A percentile compares a stretch with the other conserved stretches of the same genome.
phyloP scores from a whole-genome alignment of 169 alveolate species.

The Cryptosporidium viatorum region DNA sequence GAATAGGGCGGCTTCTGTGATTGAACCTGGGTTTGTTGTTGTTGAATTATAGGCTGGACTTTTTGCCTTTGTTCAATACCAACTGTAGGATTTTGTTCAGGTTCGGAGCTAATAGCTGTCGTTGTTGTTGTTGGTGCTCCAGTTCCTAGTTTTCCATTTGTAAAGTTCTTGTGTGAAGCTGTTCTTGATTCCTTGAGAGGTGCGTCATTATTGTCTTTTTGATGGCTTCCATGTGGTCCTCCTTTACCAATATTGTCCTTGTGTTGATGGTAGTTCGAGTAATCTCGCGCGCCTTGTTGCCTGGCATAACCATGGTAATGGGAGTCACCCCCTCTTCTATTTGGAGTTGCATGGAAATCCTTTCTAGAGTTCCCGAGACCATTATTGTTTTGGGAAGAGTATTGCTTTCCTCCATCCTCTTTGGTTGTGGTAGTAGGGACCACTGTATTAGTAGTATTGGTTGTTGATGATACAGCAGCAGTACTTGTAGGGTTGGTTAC shows the following conservation, averaged over 20 bases:
- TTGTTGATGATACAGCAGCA: background rate
- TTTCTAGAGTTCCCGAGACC: background rate
- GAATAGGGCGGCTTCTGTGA: background rate
- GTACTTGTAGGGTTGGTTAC: background rate
- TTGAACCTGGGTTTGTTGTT: background rate
- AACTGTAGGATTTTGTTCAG: background rate
- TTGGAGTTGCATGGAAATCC: background rate
- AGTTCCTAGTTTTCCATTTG: background rate
- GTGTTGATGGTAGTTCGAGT: constrained; percentile 4
- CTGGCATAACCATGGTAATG: background rate
- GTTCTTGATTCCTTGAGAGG: background rate
- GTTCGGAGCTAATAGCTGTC: background rate
- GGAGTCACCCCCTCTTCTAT: background rate
- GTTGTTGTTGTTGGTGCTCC: background rate
- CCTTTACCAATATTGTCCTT: background rate
- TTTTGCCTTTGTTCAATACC: background rate
- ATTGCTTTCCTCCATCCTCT: background rate
- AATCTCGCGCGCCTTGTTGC: background rate
- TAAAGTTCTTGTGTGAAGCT: background rate
- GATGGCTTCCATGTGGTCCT: background rate
- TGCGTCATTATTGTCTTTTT: background rate
- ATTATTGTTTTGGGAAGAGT: background rate
- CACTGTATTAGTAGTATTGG: background rate
- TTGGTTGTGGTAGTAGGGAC: background rate
- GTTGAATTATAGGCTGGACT: background rate